Conservation (phyloP, 2,329 filamentous ascomycete genomes). For the Clarireedia paspali region DNA sequence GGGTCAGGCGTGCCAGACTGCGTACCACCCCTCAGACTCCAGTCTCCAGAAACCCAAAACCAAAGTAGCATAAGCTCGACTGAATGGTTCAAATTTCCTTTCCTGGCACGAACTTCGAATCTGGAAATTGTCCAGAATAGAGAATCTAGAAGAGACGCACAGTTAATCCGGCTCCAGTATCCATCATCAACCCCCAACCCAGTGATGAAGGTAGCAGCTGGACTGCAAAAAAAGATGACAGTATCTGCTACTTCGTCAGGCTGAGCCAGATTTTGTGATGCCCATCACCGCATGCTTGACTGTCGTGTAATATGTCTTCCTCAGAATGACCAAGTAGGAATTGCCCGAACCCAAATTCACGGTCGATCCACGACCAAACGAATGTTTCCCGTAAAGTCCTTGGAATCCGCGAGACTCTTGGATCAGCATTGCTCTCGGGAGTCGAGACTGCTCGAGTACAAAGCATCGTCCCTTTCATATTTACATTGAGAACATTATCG, state of each 20-base stretch:
- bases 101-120: no score
- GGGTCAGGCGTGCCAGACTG: no score
- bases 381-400: neutral
- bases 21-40: no score
- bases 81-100: no score
- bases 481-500: neutral
- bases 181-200: slow-evolving; percentile 19
- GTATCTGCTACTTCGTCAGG: slow-evolving; percentile 41
- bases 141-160: neutral
- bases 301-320: neutral
- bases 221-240: slow-evolving; percentile 33
- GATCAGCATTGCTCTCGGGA: neutral
- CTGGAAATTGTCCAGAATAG: no score
- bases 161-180: slow-evolving; percentile 22
- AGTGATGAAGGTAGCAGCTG: slow-evolving; percentile 17
- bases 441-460: neutral
- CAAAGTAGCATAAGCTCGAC: no score
- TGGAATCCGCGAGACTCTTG: neutral
- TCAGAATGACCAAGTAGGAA: neutral
- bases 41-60: no score
- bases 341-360: neutral
- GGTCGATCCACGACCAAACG: neutral
- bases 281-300: neutral
- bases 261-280: neutral
- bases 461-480: neutral